Evolutionary conservation across 2,329 filamentous ascomycete species (phyloP).

Genomic region (Parastagonospora nodorum): DNA sequence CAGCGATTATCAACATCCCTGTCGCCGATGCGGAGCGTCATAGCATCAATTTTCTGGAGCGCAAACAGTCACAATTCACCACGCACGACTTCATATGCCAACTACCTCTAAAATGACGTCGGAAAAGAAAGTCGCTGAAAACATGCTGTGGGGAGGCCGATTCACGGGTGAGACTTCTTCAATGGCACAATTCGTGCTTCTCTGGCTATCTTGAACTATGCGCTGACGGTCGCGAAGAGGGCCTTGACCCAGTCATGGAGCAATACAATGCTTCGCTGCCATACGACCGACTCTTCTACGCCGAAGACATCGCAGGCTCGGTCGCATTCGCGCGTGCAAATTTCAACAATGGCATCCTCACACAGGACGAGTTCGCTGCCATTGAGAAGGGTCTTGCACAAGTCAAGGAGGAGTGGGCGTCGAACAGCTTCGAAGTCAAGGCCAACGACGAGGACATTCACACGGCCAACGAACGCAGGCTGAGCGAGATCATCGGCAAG

Average conservation of each 20-base stretch:
- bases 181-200: constrained; percentile 3
- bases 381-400: constrained; percentile 73
- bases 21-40: constrained; percentile 31
- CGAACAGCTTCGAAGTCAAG: constrained; percentile 53
- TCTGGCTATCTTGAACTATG: background rate
- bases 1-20: constrained; percentile 16
- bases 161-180: constrained; percentile 36
- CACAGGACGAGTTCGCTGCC: constrained; percentile 70
- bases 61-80: constrained; percentile 28
- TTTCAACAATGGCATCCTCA: constrained; percentile 74
- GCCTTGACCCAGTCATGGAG: constrained; percentile 83
- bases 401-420: constrained; percentile 58
- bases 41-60: constrained; percentile 25
- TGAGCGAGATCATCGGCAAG: constrained; percentile 84
- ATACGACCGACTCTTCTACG: constrained; percentile 78
- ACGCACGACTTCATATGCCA: background rate
- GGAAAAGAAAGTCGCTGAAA: constrained; percentile 44
- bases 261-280: constrained; percentile 82
- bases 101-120: constrained; percentile 32
- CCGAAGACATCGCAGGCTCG: constrained; percentile 78
- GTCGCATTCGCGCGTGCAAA: constrained; percentile 85
- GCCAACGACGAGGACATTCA: constrained; percentile 60
- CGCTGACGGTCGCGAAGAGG: constrained; percentile 58
- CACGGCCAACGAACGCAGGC: constrained; percentile 58
- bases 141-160: constrained; percentile 47